Conservation (phyloP, 257 asterid genomes). For the Capsicum pubescens region DNA sequence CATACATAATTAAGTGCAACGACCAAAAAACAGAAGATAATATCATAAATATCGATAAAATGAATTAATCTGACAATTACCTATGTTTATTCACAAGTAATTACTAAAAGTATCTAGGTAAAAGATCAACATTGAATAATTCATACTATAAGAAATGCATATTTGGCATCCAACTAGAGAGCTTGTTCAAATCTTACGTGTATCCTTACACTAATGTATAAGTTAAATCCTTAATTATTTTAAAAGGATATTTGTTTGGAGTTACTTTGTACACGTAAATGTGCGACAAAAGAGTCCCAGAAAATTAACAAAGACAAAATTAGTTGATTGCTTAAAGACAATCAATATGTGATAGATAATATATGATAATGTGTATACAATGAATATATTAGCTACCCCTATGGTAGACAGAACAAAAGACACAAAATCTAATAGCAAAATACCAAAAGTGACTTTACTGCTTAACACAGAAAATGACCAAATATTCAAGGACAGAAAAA, state of each 20-base stretch:
- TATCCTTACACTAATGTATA: background rate
- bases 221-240: background rate
- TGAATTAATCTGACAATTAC: background rate
- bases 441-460: constrained; percentile 38
- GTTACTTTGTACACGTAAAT: constrained; percentile 9
- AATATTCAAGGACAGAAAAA: constrained; percentile 28
- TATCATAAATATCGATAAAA: background rate
- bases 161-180: background rate
- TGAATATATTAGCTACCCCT: constrained; percentile 37
- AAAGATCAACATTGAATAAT: background rate
- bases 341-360: constrained; percentile 29
- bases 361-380: constrained; percentile 34
- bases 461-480: constrained; percentile 38
- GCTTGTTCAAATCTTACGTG: background rate
- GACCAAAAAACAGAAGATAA: constrained; percentile 31
- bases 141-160: background rate
- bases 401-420: constrained; percentile 40
- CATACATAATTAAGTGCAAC: constrained; percentile 38
- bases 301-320: constrained; percentile 26
- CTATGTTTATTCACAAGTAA: constrained; percentile 39
- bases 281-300: constrained; percentile 40
- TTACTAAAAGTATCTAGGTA: constrained; percentile 25
- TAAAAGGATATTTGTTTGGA: background rate
- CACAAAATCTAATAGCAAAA: constrained; percentile 45
- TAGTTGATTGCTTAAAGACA: constrained; percentile 32